Evolutionary conservation across 768 basidiomycete species (phyloP).

Genomic region (Boletus sp.): DNA sequence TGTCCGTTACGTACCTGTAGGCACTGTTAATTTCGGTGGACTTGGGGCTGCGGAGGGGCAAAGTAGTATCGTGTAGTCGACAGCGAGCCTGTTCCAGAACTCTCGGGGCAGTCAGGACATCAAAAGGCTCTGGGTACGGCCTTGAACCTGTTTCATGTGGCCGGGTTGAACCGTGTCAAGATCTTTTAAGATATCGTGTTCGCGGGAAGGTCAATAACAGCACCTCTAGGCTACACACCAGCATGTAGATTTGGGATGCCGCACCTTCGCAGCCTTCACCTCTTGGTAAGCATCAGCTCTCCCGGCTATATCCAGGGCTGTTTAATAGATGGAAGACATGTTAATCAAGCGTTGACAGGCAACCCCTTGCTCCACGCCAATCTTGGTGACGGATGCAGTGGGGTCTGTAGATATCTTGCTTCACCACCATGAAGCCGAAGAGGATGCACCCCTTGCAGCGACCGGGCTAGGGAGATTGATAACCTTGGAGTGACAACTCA

Average conservation of each 20-base stretch:
- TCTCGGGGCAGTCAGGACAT: neutral
- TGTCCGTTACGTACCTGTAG: neutral
- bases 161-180: neutral
- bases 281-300: neutral
- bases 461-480: neutral
- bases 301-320: too few relatives aligned
- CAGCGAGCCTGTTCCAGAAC: neutral
- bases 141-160: neutral
- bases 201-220: neutral
- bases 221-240: neutral
- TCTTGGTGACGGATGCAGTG: neutral
- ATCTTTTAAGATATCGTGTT: too few relatives aligned
- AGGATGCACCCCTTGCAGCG: neutral
- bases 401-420: too few relatives aligned
- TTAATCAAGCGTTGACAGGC: neutral
- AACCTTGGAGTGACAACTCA: neutral
- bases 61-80: neutral
- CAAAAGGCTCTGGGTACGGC: too few relatives aligned
- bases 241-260: neutral
- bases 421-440: neutral
- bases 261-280: neutral
- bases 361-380: neutral
- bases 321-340: neutral
- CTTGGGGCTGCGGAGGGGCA: neutral
- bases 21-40: conserved; percentile 1